A percentile compares a stretch with the other conserved stretches of the same genome.
Conservation (phyloP, 2,329 filamentous ascomycete species). For the Arthrobotrys pseudoclavata region DNA sequence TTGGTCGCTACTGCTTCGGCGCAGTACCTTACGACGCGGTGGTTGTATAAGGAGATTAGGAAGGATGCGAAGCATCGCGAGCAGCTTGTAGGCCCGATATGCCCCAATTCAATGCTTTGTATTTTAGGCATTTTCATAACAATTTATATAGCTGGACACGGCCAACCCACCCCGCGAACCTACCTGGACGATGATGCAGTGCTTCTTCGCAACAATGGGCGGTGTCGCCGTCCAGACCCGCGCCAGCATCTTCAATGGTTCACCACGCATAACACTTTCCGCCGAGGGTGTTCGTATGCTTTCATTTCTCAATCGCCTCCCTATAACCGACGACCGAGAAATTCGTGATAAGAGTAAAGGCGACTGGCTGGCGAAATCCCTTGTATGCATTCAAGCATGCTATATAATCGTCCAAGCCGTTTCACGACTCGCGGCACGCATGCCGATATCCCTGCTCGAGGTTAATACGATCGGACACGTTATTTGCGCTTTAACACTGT, state of each 20-base stretch:
- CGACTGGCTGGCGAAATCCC: slow-evolving; percentile 62
- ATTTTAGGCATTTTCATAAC: slow-evolving; percentile 3
- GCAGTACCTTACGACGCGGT: slow-evolving; percentile 57
- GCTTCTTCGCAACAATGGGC: slow-evolving; percentile 58
- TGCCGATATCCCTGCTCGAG: slow-evolving; percentile 64
- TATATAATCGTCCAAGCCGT: slow-evolving; percentile 63
- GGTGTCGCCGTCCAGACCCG: slow-evolving; percentile 49
- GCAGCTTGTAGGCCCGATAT: slow-evolving; percentile 16
- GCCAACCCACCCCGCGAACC: slow-evolving; percentile 45
- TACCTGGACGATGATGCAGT: slow-evolving; percentile 54
- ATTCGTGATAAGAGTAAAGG: slow-evolving; percentile 64
- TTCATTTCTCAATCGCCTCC: slow-evolving; percentile 51
- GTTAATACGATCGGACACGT: slow-evolving; percentile 64
- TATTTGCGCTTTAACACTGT: slow-evolving; percentile 62
- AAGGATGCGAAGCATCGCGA: slow-evolving; percentile 50
- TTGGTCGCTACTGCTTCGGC: slow-evolving; percentile 64
- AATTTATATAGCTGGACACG: slow-evolving; percentile 27
- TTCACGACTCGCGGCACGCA: slow-evolving; percentile 57
- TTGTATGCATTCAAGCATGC: slow-evolving; percentile 63
- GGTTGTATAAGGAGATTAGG: slow-evolving; percentile 41
- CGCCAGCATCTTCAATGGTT: slow-evolving; percentile 37
- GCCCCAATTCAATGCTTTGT: not conserved
- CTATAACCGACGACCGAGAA: slow-evolving; percentile 57
- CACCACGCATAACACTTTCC: slow-evolving; percentile 40
- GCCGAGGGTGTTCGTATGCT: slow-evolving; percentile 43